A percentile compares a stretch with the other conserved stretches of the same genome.
Conservation (phyloP, 148 eudicot species). For the Cornus suecica region DNA sequence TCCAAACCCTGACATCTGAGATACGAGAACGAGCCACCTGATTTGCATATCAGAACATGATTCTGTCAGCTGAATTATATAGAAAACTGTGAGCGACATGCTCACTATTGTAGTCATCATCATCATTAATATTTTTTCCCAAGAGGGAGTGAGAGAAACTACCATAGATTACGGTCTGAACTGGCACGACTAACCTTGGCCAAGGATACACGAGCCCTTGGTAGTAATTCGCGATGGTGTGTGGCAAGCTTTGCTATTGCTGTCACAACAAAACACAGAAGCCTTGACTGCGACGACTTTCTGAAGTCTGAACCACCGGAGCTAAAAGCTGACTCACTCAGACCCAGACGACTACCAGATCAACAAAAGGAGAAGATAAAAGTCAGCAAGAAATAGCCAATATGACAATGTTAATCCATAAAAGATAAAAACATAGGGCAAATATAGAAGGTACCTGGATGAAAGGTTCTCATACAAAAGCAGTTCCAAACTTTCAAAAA, state of each 20-base stretch:
- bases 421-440: not conserved
- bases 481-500: constrained; percentile 92
- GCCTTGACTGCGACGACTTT: constrained; percentile 78
- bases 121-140: not conserved
- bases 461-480: constrained; percentile 92
- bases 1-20: constrained; percentile 82
- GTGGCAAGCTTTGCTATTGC: constrained; percentile 98
- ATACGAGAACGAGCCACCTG: constrained; percentile 92
- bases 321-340: constrained; percentile 52
- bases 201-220: constrained; percentile 92
- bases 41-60: constrained; percentile 19
- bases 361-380: constrained; percentile 10
- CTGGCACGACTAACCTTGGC: constrained; percentile 56
- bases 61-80: not conserved
- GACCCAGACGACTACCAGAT: constrained; percentile 69
- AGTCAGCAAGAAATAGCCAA: constrained; percentile 19
- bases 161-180: not conserved
- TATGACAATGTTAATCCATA: not conserved
- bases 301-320: constrained; percentile 43
- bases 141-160: too few relatives aligned
- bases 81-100: not conserved
- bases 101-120: not conserved
- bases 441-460: constrained; percentile 52
- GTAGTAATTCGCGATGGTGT: constrained; percentile 83
- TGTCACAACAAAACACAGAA: constrained; percentile 92